Percentiles rank a stretch among this genome's conserved stretches.
Conservation (phyloP, 169 alveolate genomes). For the Eimeria maxima region DNA sequence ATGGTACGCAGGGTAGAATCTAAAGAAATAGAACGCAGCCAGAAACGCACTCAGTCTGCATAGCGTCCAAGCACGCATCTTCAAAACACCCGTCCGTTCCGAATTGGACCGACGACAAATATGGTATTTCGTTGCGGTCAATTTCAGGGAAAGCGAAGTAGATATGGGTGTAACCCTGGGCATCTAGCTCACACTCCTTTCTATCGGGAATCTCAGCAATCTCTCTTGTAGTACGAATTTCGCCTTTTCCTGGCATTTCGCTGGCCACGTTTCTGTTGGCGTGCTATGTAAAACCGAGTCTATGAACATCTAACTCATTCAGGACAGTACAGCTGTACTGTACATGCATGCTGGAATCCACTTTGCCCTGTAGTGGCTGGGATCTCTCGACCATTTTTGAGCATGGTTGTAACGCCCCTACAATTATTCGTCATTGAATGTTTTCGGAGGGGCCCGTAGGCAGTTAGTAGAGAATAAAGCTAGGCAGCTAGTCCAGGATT, state of each 20-base stretch:
- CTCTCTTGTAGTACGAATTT: background rate
- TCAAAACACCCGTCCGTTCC: background rate
- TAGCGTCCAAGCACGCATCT: background rate
- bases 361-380: background rate
- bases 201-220: background rate
- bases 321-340: no score
- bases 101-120: background rate
- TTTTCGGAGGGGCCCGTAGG: background rate
- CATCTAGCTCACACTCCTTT: background rate
- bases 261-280: background rate
- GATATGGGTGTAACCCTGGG: background rate
- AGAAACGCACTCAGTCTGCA: background rate
- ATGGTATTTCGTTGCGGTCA: background rate
- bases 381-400: background rate
- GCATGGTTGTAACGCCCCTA: background rate
- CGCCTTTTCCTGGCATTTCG: background rate
- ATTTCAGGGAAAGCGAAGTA: background rate
- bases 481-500: background rate
- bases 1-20: background rate
- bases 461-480: background rate
- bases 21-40: background rate
- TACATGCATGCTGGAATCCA: background rate
- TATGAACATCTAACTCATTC: background rate
- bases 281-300: background rate
- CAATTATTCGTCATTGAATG: background rate